Evolutionary conservation across 2,329 filamentous ascomycete genomes (phyloP), one percentile per base, ranked within the genome.

Genomic region (Cladosporium sp.): DNA sequence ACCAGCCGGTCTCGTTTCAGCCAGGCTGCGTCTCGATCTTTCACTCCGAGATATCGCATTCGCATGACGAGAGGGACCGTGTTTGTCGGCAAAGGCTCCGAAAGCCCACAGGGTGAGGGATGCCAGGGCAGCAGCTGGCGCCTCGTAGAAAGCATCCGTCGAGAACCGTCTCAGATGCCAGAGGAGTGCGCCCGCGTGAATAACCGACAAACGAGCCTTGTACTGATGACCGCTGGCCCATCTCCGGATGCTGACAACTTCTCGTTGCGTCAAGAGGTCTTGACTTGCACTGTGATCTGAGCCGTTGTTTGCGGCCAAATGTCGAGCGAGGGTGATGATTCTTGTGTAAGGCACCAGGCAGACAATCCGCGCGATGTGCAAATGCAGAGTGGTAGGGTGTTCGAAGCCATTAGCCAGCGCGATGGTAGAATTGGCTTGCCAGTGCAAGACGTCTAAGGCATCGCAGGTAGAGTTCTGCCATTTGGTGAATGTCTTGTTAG

Each of bases 101-200:
- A 82, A 90, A 0, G 85, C 84, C 90, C 90, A 92, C 14, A 91
- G 76, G 0, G 85, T 84, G 3, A 92, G 78, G 13, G 85, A 82
- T 2, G 87, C 88, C 69, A 91, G 87, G 69, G 89, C 88, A 0
- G 91, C 82, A 0, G 85, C 85, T 3, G 91, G 84, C 0, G 88
- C 86, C 69, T 87, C 85, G 73, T 91, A 90, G 67, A 84, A 84
- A 13, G 78, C 79, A 67, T 80, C 79, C 1, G 77, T 76, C 2
- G 80, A 81, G 69, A 82, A 85, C 16, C 82, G 77, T 23, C 83
- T 79, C 0, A 85, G 75, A 66, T 86, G 82, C 81, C 83, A 85
- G 66, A 85, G 82, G 0, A 82, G 72, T 3, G 79, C 79, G 2
- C 83, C 84, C 4, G 83, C 82, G 68, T 86, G 84, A 8, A 86